Conservation (phyloP, 2,329 filamentous ascomycete genomes). For the Huntiella decipiens region DNA sequence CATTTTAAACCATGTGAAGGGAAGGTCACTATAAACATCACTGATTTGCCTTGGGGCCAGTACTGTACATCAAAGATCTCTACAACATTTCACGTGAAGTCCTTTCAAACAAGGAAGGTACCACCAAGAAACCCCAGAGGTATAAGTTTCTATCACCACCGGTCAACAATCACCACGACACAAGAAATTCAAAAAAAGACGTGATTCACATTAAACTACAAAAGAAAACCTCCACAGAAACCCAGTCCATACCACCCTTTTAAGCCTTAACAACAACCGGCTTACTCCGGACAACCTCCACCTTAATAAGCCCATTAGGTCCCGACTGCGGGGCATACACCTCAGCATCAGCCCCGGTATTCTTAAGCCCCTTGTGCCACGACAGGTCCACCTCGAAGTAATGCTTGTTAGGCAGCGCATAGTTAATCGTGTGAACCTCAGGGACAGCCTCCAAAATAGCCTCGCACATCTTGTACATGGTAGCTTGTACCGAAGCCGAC, state of each 20-base stretch:
- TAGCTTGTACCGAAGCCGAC: slow-evolving; percentile 84
- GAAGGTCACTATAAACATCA: not conserved
- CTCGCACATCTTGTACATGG: slow-evolving; percentile 98
- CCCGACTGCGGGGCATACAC: slow-evolving; percentile 86
- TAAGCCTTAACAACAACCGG: slow-evolving; percentile 8
- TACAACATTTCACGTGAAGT: not conserved
- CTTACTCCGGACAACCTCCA: slow-evolving; percentile 49
- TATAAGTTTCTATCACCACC: too few species aligned
- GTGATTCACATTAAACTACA: too few species aligned
- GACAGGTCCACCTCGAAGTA: slow-evolving; percentile 97
- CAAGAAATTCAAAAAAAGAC: not conserved
- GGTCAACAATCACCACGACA: not conserved
- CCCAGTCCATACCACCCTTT: not conserved
- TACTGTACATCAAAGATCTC: not conserved
- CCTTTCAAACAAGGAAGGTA: too few species aligned
- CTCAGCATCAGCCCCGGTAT: slow-evolving; percentile 87
- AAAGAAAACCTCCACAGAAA: not conserved
- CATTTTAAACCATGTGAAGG: not conserved
- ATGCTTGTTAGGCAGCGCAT: slow-evolving; percentile 90
- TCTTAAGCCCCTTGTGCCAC: slow-evolving; percentile 92
- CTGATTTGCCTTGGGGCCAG: too few species aligned
- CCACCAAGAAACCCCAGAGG: too few species aligned
- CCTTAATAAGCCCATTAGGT: slow-evolving; percentile 90
- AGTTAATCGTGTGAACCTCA: slow-evolving; percentile 53
- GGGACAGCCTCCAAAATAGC: slow-evolving; percentile 62